These are phyloP conservation scores for Yamadazyma siamensis DNA, from an alignment of 1,139 yeast species.

Conservation along the genomic window DNA sequence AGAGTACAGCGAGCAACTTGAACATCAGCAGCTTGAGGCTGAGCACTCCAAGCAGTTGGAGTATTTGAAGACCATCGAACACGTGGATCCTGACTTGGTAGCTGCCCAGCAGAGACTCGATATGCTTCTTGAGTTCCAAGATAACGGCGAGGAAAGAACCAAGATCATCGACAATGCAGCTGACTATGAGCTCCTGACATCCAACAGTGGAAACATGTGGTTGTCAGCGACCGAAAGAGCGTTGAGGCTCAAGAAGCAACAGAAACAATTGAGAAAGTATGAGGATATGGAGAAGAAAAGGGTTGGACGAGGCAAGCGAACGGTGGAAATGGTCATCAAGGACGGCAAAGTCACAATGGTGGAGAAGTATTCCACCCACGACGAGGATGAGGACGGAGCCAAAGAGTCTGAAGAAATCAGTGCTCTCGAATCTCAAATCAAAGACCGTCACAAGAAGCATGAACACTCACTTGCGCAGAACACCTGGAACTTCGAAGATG, in stretches of 20 bases:
- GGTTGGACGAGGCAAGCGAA: constrained; percentile 69
- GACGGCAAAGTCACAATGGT: constrained; percentile 75
- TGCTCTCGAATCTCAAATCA: constrained; percentile 24
- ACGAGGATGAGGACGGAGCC: constrained; percentile 18
- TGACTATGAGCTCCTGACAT: constrained; percentile 66
- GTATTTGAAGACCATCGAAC: constrained; percentile 28
- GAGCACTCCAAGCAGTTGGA: constrained; percentile 27
- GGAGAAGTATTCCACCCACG: constrained; percentile 24
- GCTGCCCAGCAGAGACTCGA: constrained; percentile 74
- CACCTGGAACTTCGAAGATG: constrained; percentile 60
- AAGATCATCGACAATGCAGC: constrained; percentile 91
- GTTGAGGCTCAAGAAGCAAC: constrained; percentile 74
- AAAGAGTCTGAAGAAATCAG: constrained; percentile 24
- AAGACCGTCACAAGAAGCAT: constrained; percentile 15
- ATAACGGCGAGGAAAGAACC: constrained; percentile 84
- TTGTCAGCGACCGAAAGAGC: constrained; percentile 88
- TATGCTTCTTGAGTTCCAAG: constrained; percentile 74
- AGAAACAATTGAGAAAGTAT: constrained; percentile 61
- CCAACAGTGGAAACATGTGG: constrained; percentile 64
- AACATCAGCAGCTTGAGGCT: constrained; percentile 24
- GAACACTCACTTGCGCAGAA: constrained; percentile 13
- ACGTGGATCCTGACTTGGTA: constrained; percentile 50
- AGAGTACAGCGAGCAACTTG: constrained; percentile 20
- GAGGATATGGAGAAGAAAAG: constrained; percentile 57
- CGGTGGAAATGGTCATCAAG: constrained; percentile 71